phyloP scores from a whole-genome alignment of 2,329 filamentous ascomycete species.

The Acrocalymma vagum region DNA sequence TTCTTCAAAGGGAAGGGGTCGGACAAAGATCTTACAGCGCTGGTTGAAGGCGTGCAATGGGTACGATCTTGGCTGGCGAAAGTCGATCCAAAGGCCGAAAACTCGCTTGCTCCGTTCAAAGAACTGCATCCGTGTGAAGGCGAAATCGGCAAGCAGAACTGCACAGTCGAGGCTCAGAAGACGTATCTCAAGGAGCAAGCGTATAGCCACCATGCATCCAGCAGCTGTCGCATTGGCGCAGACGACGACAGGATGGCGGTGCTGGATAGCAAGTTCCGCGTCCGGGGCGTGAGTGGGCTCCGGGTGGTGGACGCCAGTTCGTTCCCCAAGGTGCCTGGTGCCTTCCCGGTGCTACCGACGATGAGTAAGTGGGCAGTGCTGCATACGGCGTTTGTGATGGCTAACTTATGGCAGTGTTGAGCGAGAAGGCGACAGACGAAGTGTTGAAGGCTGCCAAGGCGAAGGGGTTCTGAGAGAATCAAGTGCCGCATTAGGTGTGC shows the following conservation, averaged over 20 bases:
- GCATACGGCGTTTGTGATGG: neutral
- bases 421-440: slow-evolving; percentile 66
- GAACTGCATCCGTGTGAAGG: slow-evolving; percentile 62
- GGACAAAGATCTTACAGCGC: slow-evolving; percentile 59
- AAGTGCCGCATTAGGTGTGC: no score
- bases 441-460: no score
- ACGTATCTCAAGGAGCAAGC: slow-evolving; percentile 29
- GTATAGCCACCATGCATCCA: slow-evolving; percentile 26
- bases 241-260: slow-evolving; percentile 21
- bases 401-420: slow-evolving; percentile 36
- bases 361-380: slow-evolving; percentile 60
- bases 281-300: slow-evolving; percentile 18
- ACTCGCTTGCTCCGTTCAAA: slow-evolving; percentile 49
- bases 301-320: slow-evolving; percentile 29
- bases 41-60: slow-evolving; percentile 65
- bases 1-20: slow-evolving; percentile 47
- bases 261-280: slow-evolving; percentile 23
- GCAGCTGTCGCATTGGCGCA: slow-evolving; percentile 21
- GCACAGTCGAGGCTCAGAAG: slow-evolving; percentile 43
- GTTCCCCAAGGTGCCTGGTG: slow-evolving; percentile 53
- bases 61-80: slow-evolving; percentile 51
- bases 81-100: slow-evolving; percentile 30
- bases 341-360: slow-evolving; percentile 58
- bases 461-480: no score
- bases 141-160: slow-evolving; percentile 59